A percentile compares a stretch with the other conserved stretches of the same genome.
phyloP scores from a whole-genome alignment of 441 rosid species.

The Mallotus japonicus region DNA sequence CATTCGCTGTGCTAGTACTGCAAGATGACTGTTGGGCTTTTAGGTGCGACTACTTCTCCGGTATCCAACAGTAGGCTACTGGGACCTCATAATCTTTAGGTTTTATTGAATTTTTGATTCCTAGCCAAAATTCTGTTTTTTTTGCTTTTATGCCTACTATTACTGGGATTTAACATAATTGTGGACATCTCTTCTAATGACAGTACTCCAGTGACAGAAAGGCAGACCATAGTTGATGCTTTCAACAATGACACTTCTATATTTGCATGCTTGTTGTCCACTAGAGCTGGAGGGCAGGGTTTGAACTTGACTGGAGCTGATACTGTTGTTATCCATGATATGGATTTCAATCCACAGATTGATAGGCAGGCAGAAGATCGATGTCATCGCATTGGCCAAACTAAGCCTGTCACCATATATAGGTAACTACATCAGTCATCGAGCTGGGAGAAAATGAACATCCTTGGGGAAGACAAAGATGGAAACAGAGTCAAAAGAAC shows the following conservation, averaged over 20 bases:
- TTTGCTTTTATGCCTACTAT: not conserved
- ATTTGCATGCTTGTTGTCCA: conserved; percentile 82
- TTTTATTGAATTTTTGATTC: not conserved
- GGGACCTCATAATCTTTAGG: not conserved
- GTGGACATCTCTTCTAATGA: conserved; percentile 14
- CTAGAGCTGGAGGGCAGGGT: conserved; percentile 98
- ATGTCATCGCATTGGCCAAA: conserved; percentile 96
- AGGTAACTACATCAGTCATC: conserved; percentile 39
- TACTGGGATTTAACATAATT: not conserved
- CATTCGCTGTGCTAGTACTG: not conserved
- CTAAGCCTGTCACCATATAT: conserved; percentile 82
- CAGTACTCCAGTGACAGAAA: conserved; percentile 90
- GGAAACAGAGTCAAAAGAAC: not conserved
- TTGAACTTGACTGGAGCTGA: conserved; percentile 93
- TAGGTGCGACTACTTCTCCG: not conserved
- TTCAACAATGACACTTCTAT: conserved; percentile 79
- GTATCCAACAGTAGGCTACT: not conserved
- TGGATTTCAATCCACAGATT: conserved; percentile 98
- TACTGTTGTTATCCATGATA: conserved; percentile 81
- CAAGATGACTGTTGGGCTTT: not conserved
- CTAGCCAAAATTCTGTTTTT: not conserved
- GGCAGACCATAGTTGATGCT: conserved; percentile 83
- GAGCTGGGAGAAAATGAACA: not conserved
- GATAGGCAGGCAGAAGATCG: conserved; percentile 97
- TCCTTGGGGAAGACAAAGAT: not conserved